Conservation (phyloP, 2,329 filamentous ascomycete species). For the Malbranchea zuffiana region DNA sequence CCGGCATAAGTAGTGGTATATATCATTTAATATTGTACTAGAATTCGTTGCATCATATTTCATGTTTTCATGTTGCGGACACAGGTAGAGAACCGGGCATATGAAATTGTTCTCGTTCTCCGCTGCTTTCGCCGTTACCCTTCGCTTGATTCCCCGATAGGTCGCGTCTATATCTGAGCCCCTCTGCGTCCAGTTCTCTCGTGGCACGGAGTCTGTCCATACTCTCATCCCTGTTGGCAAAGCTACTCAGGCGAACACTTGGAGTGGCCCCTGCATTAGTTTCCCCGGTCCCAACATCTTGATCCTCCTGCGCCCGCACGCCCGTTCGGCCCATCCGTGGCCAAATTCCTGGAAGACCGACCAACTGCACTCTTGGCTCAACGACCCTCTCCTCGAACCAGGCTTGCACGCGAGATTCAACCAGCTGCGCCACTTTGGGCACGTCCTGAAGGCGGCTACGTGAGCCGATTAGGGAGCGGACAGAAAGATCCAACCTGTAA, state of each 20-base stretch:
- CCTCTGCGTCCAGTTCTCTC: conserved; percentile 21
- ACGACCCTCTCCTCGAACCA: conserved; percentile 60
- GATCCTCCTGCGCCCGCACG: conserved; percentile 33
- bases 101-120: conserved; percentile 17
- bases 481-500: conserved; percentile 55
- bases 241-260: conserved; percentile 6
- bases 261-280: neutral
- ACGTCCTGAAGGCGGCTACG: conserved; percentile 54
- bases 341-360: conserved; percentile 52
- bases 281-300: conserved; percentile 14
- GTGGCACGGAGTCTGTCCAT: conserved; percentile 14
- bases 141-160: neutral
- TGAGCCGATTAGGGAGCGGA: conserved; percentile 52
- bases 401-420: conserved; percentile 52
- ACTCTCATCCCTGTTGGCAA: conserved; percentile 2
- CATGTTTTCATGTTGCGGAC: conserved; percentile 20
- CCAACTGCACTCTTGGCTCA: conserved; percentile 55
- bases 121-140: neutral
- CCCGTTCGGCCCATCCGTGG: conserved; percentile 44
- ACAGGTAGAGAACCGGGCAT: conserved; percentile 33
- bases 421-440: conserved; percentile 55
- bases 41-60: neutral
- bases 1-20: too few species aligned
- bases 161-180: conserved; percentile 23
- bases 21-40: too few species aligned